Evolutionary conservation across 805 yeast species (phyloP).

Genomic region (Metschnikowia arizonensis): DNA sequence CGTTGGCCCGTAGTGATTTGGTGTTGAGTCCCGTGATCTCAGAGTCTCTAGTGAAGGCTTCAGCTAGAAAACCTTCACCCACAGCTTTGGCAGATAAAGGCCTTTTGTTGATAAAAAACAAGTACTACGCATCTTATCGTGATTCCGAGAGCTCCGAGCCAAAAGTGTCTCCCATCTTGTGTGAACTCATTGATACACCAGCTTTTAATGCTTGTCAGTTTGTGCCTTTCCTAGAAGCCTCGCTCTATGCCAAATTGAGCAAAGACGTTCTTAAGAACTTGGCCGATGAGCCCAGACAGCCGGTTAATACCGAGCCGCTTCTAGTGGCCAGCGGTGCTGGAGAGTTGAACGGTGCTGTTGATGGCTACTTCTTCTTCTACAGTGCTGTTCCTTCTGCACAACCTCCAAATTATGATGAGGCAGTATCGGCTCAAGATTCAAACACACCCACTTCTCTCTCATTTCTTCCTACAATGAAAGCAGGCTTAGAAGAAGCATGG

Average conservation of each 20-base stretch:
- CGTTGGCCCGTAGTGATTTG: slow-evolving; percentile 14
- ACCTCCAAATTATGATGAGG: slow-evolving; percentile 56
- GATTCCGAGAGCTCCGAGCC: slow-evolving; percentile 1
- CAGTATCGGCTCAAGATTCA: slow-evolving; percentile 10
- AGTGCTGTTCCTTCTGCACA: slow-evolving; percentile 59
- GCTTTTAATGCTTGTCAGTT: slow-evolving; percentile 61
- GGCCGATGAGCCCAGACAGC: slow-evolving; percentile 58
- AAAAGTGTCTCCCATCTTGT: slow-evolving; percentile 44
- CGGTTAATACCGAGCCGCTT: slow-evolving; percentile 62
- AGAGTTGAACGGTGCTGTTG: slow-evolving; percentile 69
- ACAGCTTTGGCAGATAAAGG: neutral
- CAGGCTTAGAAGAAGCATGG: slow-evolving; percentile 71
- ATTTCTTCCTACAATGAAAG: slow-evolving; percentile 45
- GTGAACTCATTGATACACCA: slow-evolving; percentile 74
- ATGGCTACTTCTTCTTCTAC: slow-evolving; percentile 68
- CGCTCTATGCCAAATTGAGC: slow-evolving; percentile 58
- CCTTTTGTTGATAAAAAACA: slow-evolving; percentile 13
- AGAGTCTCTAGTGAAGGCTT: slow-evolving; percentile 15
- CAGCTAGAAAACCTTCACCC: neutral
- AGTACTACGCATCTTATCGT: slow-evolving; percentile 20
- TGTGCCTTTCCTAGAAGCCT: slow-evolving; percentile 73
- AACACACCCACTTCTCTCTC: slow-evolving; percentile 27
- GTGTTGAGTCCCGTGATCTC: slow-evolving; percentile 31
- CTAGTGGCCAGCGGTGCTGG: slow-evolving; percentile 77
- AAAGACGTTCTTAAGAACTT: slow-evolving; percentile 56